Base-by-base conservation (phyloP, 2,329 filamentous ascomycete species). In the Magnaporthales sp. region DNA sequence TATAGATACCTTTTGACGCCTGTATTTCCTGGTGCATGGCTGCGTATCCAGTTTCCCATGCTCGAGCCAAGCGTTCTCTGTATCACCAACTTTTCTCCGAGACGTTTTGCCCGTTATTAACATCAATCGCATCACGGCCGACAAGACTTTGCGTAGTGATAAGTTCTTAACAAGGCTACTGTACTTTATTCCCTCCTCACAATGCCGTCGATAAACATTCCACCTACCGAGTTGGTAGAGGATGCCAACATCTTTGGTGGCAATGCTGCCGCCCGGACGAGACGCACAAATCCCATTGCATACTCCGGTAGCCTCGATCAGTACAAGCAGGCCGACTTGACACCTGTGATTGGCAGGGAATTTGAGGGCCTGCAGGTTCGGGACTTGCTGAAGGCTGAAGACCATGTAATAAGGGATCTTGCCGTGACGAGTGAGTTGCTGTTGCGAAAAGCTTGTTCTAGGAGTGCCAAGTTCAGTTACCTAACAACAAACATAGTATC, bases 371-470 rank as follows among this genome's bases (percentile, higher is more conserved):
- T 79, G 13, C 75, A 78, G 66, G 72, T 79, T 46, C 71, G 68
- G 19, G 72, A 76, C 71, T 66, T 79, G 31, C 69, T 79, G 54
- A 70, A 72, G 66, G 74, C 72, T 66, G 75, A 78, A 60, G 83
- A 86, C 56, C 76, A 80, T 22, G 75, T 83, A 64, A 77, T 87
- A 38, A 80, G 79, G 22, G 84, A 86, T 69, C 76, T 87, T 22
- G 87, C 84, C 19, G 84, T 89, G 66, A 87, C 84, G 0, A 82
- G 85, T 86, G 75, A 67, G 76, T 69, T 6, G 7, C n/a, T 46
- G 15, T 46, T 5, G 15, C 2, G 38, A 13, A 46, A n/a, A 46
- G n/a, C 38, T n/a, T 46, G 7, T 6, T 7, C 56, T 22, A 61
- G 2, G 27, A 7, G 13, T 11, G 22, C 22, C 56, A 26, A 61